Percentiles rank a stretch among this genome's conserved stretches.
Evolutionary conservation across 148 eudicot species (phyloP).

Genomic region (Camellia granthamiana): DNA sequence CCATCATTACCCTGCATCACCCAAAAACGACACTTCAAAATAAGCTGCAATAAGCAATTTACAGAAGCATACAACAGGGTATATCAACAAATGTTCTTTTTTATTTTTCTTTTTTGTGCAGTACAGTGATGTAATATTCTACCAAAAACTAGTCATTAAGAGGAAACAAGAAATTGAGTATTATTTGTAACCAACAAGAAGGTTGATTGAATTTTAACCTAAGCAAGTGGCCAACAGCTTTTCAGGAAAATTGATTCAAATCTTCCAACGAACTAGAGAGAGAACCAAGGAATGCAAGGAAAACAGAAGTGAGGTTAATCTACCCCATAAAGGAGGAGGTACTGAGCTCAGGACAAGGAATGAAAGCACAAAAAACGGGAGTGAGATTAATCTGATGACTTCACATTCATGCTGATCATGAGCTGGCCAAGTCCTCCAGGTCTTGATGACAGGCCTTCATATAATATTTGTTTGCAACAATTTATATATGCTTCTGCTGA

Average conservation of each 20-base stretch:
- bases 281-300: too few species aligned
- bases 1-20: constrained; percentile 69
- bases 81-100: background rate
- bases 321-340: background rate
- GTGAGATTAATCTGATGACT: background rate
- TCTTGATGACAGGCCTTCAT: background rate
- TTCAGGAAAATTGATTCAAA: background rate
- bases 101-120: background rate
- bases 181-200: background rate
- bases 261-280: background rate
- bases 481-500: background rate
- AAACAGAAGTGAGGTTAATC: too few species aligned
- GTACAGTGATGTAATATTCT: background rate
- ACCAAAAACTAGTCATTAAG: background rate
- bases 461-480: background rate
- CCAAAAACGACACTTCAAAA: background rate
- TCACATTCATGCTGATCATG: background rate
- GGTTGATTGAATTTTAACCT: background rate
- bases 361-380: background rate
- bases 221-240: background rate
- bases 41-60: background rate
- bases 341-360: background rate
- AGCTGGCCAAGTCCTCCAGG: background rate
- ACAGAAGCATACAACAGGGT: background rate
- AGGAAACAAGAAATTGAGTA: background rate